Evolutionary conservation across 192 early-diverging fungal genomes (phyloP).

Genomic region (Anaeromyces robustus): DNA sequence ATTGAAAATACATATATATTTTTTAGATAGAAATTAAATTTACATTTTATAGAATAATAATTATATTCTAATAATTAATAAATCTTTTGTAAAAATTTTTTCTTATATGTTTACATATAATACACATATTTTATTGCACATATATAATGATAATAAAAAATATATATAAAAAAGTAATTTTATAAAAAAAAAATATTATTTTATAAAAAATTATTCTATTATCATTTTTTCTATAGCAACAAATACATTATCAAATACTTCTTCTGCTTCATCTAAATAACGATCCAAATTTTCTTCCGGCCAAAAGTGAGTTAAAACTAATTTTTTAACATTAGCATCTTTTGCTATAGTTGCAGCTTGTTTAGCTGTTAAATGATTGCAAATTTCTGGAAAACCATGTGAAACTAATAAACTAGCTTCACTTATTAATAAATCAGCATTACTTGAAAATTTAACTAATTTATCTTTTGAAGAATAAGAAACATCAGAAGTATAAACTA

Average conservation of each 20-base stretch:
- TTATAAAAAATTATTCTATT: background rate
- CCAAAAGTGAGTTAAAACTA: background rate
- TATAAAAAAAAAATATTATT: no score
- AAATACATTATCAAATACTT: background rate
- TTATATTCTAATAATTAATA: no score
- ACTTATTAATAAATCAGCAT: background rate
- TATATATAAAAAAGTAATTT: no score
- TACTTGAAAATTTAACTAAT: background rate
- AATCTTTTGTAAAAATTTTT: no score
- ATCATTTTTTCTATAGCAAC: background rate
- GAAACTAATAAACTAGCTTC: background rate
- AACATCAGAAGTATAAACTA: background rate
- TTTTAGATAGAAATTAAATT: no score
- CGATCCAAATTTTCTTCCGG: background rate
- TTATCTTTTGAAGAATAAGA: background rate
- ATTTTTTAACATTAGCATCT: background rate
- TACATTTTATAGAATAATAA: no score
- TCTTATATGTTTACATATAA: no score
- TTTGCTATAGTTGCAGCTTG: background rate
- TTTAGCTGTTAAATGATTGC: background rate
- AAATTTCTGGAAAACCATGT: background rate
- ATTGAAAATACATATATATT: no score
- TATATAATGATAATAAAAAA: no score
- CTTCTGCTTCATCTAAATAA: background rate
- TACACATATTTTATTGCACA: no score